phyloP scores from a whole-genome alignment of 345 rosid species.

The Nasturtium officinale region DNA sequence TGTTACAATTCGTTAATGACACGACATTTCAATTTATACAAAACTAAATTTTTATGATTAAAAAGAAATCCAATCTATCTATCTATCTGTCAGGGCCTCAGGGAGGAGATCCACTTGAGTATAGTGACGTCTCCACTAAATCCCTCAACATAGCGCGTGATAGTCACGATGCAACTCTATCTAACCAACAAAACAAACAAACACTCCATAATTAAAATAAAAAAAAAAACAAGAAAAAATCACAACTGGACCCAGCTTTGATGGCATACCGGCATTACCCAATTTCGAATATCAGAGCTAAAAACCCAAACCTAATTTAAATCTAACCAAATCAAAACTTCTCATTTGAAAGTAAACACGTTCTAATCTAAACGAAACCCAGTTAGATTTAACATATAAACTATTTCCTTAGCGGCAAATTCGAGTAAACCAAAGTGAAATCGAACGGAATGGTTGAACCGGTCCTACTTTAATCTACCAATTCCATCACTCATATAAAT shows the following conservation, averaged over 20 bases:
- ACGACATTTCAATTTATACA: neutral
- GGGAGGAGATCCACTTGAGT: constrained; percentile 46
- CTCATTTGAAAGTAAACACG: neutral
- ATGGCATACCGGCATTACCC: constrained; percentile 34
- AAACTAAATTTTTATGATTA: neutral
- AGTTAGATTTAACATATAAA: neutral
- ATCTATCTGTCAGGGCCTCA: constrained; percentile 41
- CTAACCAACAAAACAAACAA: constrained; percentile 21
- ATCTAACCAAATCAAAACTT: neutral
- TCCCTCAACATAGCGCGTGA: constrained; percentile 37
- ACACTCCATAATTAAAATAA: constrained; percentile 23
- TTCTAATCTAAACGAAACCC: neutral
- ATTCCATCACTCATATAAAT: constrained; percentile 13
- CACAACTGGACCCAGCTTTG: constrained; percentile 44
- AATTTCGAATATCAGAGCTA: neutral
- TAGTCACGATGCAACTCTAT: constrained; percentile 11
- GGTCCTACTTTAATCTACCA: neutral
- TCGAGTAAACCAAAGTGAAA: neutral
- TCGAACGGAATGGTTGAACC: constrained; percentile 8
- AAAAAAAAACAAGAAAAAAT: neutral
- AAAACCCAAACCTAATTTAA: neutral
- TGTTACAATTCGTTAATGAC: constrained; percentile 32
- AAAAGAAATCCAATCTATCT: constrained; percentile 38
- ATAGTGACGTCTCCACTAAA: constrained; percentile 45
- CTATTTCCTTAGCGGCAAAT: neutral